Percentiles rank a stretch among this genome's conserved stretches.
Conservation (phyloP, 2,329 filamentous ascomycete genomes). For the Knoxdaviesia proteae region DNA sequence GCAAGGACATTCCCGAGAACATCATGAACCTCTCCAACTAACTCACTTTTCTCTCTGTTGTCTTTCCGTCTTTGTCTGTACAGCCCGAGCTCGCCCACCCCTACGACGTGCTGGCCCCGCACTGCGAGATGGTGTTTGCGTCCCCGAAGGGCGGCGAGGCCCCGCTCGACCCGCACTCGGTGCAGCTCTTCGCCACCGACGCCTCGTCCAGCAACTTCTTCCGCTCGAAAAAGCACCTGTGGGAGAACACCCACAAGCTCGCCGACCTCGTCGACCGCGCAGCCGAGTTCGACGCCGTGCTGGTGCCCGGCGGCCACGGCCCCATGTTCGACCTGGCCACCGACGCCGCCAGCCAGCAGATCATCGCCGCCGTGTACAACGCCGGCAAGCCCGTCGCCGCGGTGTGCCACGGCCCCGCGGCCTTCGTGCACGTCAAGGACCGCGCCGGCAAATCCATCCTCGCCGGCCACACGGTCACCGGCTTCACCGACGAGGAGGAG, state of each 20-base stretch:
- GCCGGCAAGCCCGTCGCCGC: constrained; percentile 41
- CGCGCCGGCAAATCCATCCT: constrained; percentile 30
- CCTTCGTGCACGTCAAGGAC: constrained; percentile 34
- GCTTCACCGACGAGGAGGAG: constrained; percentile 39
- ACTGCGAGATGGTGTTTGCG: constrained; percentile 33
- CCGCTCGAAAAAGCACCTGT: constrained; percentile 32
- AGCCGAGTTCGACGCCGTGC: constrained; percentile 40
- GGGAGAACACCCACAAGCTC: constrained; percentile 41
- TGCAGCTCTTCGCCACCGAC: constrained; percentile 34
- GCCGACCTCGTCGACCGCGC: constrained; percentile 32
- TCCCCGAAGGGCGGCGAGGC: constrained; percentile 41
- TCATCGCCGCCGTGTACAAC: constrained; percentile 41
- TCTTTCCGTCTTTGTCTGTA: constrained; percentile 1
- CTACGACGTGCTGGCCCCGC: constrained; percentile 32
- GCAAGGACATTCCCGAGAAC: too few relatives aligned
- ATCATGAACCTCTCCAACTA: neutral
- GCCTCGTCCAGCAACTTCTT: constrained; percentile 30
- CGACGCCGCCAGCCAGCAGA: constrained; percentile 31
- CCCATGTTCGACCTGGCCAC: constrained; percentile 47
- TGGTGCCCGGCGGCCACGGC: constrained; percentile 36
- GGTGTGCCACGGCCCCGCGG: constrained; percentile 50
- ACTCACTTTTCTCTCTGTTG: neutral
- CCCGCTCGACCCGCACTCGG: constrained; percentile 37
- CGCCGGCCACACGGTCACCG: constrained; percentile 34
- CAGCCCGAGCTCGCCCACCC: constrained; percentile 45